Evolutionary conservation across 352 stramenopile species (phyloP), one percentile per base, ranked within the genome.

Genomic region (Plasmopara halstedii): DNA sequence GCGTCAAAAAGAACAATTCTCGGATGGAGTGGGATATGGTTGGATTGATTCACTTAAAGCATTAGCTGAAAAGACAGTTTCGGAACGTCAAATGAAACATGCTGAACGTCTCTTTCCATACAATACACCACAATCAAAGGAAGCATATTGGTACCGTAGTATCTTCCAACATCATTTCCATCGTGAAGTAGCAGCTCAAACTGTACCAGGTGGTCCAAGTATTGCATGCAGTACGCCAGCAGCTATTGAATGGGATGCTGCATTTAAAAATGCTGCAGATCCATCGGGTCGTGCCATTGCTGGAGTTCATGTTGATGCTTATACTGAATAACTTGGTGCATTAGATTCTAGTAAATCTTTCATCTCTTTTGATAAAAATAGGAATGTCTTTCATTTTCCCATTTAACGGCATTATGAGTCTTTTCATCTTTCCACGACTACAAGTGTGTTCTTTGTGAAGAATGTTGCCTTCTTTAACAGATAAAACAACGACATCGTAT

Each of bases 1-100:
- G 95, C 90, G 96, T 57, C 96, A 99, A 76, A 99, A 99, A 76
- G 96, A 99, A 74, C 96, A 99, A 79, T 99, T 99, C 61, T 98
- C 90, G 77, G 96, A 99, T 60, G 96, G 96, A 55, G 96, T 99
- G 14, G 96, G 96, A 47, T 99, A 99, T 65, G 94, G 94, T 48
- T 99, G 96, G 96, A 98, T 99, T 53, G 96, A 99, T 64, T 84
- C 84, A 58, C 79, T 99, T 18, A 95, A 95, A 59, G 95, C 97
- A 46, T 80, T 95, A 68, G 94, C 95, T 19, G 95, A 98, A 47
- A 73, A 77, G 17, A 83, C 95, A 37, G 88, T 98, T 46, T 88
- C 86, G n/a, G 95, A 98, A 64, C 87, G 96, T 56, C 95, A 97
- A 73, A 97, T 97, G 85, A 83, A 88, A 61, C 77, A 92, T 65